phyloP scores from a whole-genome alignment of 2,329 filamentous ascomycete genomes.

The Alternaria dauci region DNA sequence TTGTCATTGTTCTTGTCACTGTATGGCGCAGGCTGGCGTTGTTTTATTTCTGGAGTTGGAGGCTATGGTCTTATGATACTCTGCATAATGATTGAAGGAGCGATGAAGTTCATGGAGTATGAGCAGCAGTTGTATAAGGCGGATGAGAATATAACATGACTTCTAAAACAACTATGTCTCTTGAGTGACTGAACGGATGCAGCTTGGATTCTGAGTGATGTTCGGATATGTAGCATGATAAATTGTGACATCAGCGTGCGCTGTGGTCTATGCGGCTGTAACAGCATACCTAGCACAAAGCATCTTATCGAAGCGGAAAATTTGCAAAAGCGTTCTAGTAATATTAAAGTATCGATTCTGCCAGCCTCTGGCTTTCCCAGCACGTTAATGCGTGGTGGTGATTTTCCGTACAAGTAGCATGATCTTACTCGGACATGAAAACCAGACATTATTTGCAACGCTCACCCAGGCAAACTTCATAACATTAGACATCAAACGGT shows the following conservation, averaged over 20 bases:
- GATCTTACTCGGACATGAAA: not conserved
- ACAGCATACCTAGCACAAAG: not conserved
- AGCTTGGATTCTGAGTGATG: not conserved
- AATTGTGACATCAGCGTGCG: not conserved
- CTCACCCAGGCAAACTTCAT: not conserved
- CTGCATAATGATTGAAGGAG: slow-evolving; percentile 40
- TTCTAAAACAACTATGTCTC: slow-evolving; percentile 11
- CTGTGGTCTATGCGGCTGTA: not conserved
- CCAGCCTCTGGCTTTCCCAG: not conserved
- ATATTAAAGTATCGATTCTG: not conserved
- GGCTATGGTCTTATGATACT: slow-evolving; percentile 26
- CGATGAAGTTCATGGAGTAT: slow-evolving; percentile 13
- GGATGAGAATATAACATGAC: slow-evolving; percentile 23
- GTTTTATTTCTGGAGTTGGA: slow-evolving; percentile 14
- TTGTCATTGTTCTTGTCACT: slow-evolving; percentile 17
- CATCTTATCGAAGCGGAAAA: not conserved
- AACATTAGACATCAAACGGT: not conserved
- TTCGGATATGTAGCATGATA: not conserved
- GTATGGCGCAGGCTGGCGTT: slow-evolving; percentile 15
- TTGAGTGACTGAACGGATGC: not conserved
- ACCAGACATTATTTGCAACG: not conserved
- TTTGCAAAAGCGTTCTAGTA: not conserved
- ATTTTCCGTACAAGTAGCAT: not conserved
- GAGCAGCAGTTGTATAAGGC: slow-evolving; percentile 11
- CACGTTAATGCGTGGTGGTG: not conserved